Percentiles rank a stretch among this genome's conserved stretches.
These are phyloP conservation scores for Aspergillus vadensis DNA, from an alignment of 2,329 filamentous ascomycete genomes.

Conservation along the genomic window DNA sequence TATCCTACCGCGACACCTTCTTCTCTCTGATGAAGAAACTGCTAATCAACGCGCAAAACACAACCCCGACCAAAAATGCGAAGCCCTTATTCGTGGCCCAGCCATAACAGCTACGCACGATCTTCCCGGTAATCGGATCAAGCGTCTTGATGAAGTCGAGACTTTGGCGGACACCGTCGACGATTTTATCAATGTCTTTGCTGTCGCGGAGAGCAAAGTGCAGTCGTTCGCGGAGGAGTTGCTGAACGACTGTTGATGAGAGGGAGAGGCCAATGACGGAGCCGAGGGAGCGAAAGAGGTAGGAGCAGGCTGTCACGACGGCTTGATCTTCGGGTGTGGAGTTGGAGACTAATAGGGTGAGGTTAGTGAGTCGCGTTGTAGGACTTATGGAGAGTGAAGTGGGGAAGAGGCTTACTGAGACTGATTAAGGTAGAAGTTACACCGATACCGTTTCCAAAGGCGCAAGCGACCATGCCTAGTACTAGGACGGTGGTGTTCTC, in stretches of 20 bases:
- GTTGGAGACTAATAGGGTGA: conserved; percentile 61
- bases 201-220: conserved; percentile 56
- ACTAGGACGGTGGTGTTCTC: conserved; percentile 57
- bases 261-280: conserved; percentile 68
- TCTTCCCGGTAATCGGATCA: conserved; percentile 58
- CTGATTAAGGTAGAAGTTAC: conserved; percentile 73
- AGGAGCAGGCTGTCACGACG: conserved; percentile 75
- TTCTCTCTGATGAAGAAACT: conserved; percentile 60
- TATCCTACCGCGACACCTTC: conserved; percentile 41
- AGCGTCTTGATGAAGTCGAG: conserved; percentile 68
- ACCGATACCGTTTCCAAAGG: conserved; percentile 60
- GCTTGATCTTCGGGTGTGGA: conserved; percentile 68
- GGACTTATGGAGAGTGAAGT: neutral
- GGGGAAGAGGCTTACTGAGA: conserved; percentile 50
- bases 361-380: neutral
- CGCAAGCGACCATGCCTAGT: conserved; percentile 57
- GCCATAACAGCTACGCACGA: conserved; percentile 70
- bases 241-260: conserved; percentile 71
- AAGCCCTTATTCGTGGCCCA: conserved; percentile 56
- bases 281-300: conserved; percentile 76
- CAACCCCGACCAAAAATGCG: conserved; percentile 52
- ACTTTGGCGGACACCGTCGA: conserved; percentile 68
- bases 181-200: conserved; percentile 65
- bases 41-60: conserved; percentile 50
- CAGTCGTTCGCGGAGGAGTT: conserved; percentile 62